Conservation (phyloP, 176 grass and related monocot species). For the Ensete glaucum region DNA sequence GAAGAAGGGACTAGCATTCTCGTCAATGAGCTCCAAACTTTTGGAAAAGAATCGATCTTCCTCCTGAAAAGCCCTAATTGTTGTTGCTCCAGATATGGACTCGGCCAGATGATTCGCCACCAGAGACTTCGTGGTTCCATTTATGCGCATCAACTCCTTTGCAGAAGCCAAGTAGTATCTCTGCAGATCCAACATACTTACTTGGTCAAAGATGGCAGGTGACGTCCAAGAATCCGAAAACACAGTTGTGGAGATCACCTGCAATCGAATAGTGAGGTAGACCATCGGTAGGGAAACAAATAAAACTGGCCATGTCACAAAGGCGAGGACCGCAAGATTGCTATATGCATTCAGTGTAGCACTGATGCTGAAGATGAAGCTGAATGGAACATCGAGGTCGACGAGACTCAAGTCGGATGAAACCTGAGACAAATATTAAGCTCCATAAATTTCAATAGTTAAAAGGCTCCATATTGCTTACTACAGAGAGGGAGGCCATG, state of each 20-base stretch:
- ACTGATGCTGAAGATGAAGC: conserved; percentile 36
- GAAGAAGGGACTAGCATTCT: conserved; percentile 73
- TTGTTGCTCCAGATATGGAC: conserved; percentile 71
- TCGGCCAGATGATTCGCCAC: conserved; percentile 81
- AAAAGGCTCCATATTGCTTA: neutral
- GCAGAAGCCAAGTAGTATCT: conserved; percentile 79
- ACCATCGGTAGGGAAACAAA: conserved; percentile 63
- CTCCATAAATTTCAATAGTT: neutral
- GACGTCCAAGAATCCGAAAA: neutral
- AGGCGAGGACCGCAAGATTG: conserved; percentile 73
- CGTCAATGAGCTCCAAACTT: conserved; percentile 66
- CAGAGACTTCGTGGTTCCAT: conserved; percentile 90
- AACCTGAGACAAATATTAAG: conserved; percentile 40
- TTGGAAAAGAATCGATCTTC: conserved; percentile 80
- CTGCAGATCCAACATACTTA: conserved; percentile 31
- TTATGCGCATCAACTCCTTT: conserved; percentile 92
- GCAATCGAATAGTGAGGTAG: conserved; percentile 52
- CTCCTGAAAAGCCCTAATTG: conserved; percentile 70
- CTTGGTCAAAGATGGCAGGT: neutral
- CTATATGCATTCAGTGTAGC: conserved; percentile 58
- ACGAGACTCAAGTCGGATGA: conserved; percentile 77
- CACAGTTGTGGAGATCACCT: conserved; percentile 29
- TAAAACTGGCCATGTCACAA: conserved; percentile 89
- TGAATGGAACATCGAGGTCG: conserved; percentile 86
- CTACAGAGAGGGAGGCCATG: conserved; percentile 7